Base-by-base conservation (phyloP, 2,329 filamentous ascomycete species). In the Amauroascus verrucosus region DNA sequence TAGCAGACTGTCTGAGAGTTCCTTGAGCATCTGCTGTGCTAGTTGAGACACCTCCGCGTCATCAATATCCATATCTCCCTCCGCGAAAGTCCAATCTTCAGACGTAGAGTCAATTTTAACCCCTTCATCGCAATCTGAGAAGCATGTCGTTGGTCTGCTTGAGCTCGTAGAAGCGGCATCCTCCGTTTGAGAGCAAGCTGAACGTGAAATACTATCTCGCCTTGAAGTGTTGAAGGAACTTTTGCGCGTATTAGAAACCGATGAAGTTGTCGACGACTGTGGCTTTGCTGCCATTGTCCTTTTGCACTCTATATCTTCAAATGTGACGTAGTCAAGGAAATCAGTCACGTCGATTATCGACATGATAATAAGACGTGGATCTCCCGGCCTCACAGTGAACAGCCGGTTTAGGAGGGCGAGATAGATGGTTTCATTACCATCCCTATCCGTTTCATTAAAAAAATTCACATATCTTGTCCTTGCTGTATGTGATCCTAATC, bases 271-370 rank as follows among this genome's bases (percentile, higher is more conserved):
- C 18, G n/a, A 38, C n/a, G 18, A 13, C 13, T 24, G 41, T 16
- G 41, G 41, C 24, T 48, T 48, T 14, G 45, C 28, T 37, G 20
- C 13, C 45, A 48, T 33, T 3, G 45, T 48, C 24, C 28, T 28
- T 32, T 56, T 45, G 13, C 52, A 24, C 32, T 53, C 54, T 16
- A 61, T 53, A 28, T 62, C 61, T 20, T 62, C 47, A 18, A 57
- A 52, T 1, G 58, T 60, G n/a, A 60, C 56, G 20, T 61, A 61
- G 24, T 58, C 54, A 32, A 65, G 61, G 49, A 65, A 63, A 40
- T 61, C 53, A 9, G 62, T 64, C 26, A 65, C 59, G 51, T 65
- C 61, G 43, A 65, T 54, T 46, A 63, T 40, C n/a, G 60, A 59
- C 14, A 57, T 62, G 11, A 64, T 52, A 46, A 64, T 53, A 53